Conservation (phyloP, 2,329 filamentous ascomycete genomes). For the Colletotrichum falcatum region DNA sequence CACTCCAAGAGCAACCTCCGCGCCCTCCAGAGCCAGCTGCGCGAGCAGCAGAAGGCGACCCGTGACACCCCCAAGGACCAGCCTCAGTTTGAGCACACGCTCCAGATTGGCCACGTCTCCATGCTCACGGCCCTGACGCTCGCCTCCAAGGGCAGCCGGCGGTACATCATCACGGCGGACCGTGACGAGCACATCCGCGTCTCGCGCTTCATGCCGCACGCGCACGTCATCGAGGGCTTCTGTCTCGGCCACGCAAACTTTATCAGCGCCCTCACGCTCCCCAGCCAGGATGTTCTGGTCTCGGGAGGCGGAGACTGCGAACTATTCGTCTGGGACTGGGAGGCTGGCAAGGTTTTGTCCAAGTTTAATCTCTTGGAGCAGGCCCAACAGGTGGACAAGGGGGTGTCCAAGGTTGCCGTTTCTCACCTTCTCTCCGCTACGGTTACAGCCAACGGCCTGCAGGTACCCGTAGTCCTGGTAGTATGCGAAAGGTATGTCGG, state of each 20-base stretch:
- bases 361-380: conserved; percentile 64
- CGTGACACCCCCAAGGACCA: conserved; percentile 50
- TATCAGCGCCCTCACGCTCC: conserved; percentile 80
- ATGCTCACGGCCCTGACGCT: conserved; percentile 84
- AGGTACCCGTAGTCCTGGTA: conserved; percentile 48
- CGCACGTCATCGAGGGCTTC: conserved; percentile 89
- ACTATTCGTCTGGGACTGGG: conserved; percentile 88
- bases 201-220: conserved; percentile 82
- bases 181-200: conserved; percentile 84
- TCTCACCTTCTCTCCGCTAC: conserved; percentile 54
- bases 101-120: conserved; percentile 93
- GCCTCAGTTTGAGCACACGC: conserved; percentile 76
- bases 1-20: conserved; percentile 73
- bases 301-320: conserved; percentile 89
- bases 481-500: conserved; percentile 59
- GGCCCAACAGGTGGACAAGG: conserved; percentile 47
- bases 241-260: conserved; percentile 92
- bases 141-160: conserved; percentile 56
- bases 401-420: conserved; percentile 61
- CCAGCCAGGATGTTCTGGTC: conserved; percentile 73
- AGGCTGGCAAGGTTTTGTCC: conserved; percentile 63
- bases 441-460: conserved; percentile 34
- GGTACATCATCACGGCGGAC: conserved; percentile 68
- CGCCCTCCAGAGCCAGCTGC: conserved; percentile 69
- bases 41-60: conserved; percentile 42